Percentiles rank a stretch among this genome's conserved stretches.
Evolutionary conservation across 2,329 filamentous ascomycete genomes (phyloP).

Genomic region (Cladophialophora exuberans): DNA sequence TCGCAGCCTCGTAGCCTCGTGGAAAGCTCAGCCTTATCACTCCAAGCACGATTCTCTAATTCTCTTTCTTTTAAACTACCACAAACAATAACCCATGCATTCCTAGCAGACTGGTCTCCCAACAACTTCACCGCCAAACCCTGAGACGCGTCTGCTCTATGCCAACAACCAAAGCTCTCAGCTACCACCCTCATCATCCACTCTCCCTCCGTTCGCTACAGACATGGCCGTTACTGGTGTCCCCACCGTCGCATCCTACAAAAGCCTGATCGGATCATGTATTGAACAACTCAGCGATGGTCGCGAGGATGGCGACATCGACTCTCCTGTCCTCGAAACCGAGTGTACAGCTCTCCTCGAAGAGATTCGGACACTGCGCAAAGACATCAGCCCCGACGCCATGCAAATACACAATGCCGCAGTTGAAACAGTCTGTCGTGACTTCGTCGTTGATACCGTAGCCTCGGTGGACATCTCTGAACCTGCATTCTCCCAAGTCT

Average conservation of each 20-base stretch:
- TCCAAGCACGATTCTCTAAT: background rate
- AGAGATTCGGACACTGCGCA: conserved; percentile 19
- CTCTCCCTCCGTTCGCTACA: background rate
- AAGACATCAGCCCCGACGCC: conserved; percentile 36
- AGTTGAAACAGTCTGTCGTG: conserved; percentile 81
- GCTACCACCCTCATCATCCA: background rate
- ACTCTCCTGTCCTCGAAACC: conserved; percentile 19
- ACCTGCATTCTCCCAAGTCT: conserved; percentile 78
- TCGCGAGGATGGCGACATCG: conserved; percentile 19
- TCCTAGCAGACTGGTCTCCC: conserved; percentile 1
- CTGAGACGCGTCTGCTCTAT: background rate
- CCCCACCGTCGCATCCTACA: conserved; percentile 28
- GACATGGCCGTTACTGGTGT: conserved; percentile 28
- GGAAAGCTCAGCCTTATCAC: too few species aligned
- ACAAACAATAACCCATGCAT: too few species aligned
- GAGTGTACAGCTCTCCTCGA: conserved; percentile 31
- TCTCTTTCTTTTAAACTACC: too few species aligned
- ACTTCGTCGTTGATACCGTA: conserved; percentile 77
- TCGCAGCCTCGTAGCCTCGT: background rate
- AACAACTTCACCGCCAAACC: background rate
- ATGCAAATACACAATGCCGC: conserved; percentile 65
- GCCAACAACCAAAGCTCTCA: background rate
- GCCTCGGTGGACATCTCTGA: conserved; percentile 75
- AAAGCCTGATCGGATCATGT: conserved; percentile 23
- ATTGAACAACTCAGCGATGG: conserved; percentile 16